These are phyloP conservation scores for Schizochytrium sp. DNA, from an alignment of 108 stramenopile species.

Conservation along the genomic window DNA sequence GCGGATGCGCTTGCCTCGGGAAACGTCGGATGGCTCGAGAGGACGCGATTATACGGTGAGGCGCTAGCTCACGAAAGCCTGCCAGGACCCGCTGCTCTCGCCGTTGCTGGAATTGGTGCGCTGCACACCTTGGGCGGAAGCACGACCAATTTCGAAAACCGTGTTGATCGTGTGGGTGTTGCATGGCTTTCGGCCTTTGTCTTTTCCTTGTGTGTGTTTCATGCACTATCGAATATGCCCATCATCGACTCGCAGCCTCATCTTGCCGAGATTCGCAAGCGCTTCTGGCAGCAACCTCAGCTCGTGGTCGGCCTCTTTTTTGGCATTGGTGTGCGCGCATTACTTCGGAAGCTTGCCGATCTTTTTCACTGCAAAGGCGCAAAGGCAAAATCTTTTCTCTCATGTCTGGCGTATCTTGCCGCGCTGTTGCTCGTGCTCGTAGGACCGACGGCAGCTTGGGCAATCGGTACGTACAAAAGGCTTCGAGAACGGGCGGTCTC, in stretches of 20 bases:
- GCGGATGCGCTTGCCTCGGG: background rate
- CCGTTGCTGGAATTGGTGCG: slow-evolving; percentile 22
- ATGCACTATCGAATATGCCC: slow-evolving; percentile 58
- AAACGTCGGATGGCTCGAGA: background rate
- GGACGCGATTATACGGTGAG: background rate
- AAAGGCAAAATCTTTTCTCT: background rate
- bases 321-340: slow-evolving; percentile 35
- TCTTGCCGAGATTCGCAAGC: slow-evolving; percentile 60
- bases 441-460: background rate
- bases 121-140: background rate
- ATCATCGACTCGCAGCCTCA: slow-evolving; percentile 40
- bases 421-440: background rate
- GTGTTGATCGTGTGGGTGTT: slow-evolving; percentile 22
- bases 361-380: background rate
- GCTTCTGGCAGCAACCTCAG: slow-evolving; percentile 74
- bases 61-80: slow-evolving; percentile 23
- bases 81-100: slow-evolving; percentile 27
- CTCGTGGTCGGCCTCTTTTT: slow-evolving; percentile 38
- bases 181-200: background rate
- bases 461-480: background rate
- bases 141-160: background rate
- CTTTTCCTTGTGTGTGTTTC: slow-evolving; percentile 60
- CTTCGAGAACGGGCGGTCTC: background rate
- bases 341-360: background rate
- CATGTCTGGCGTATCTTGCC: background rate